phyloP scores from a whole-genome alignment of 164 flowering plant genomes.

The Annona cherimola region DNA sequence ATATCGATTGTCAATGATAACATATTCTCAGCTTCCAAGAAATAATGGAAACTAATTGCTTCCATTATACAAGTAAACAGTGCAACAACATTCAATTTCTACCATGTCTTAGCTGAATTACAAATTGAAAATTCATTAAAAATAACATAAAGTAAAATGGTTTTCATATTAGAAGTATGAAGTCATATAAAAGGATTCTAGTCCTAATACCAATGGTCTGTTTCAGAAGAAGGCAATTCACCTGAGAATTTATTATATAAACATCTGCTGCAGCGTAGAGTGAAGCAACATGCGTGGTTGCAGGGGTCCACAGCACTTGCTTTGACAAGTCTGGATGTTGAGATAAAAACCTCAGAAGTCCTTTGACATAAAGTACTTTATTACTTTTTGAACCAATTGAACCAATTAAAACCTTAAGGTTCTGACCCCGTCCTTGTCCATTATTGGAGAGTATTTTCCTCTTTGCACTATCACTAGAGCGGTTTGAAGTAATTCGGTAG shows the following conservation, averaged over 20 bases:
- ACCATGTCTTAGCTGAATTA: background rate
- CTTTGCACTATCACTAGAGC: constrained; percentile 8
- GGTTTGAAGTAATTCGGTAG: constrained; percentile 10
- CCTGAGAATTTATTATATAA: constrained; percentile 84
- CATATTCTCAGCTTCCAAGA: background rate
- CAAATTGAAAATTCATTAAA: background rate
- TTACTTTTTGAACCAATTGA: constrained; percentile 97
- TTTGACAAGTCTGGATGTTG: constrained; percentile 60
- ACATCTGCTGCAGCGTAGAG: constrained; percentile 97
- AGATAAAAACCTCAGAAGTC: constrained; percentile 51
- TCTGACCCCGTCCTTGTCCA: constrained; percentile 24
- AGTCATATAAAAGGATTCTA: background rate
- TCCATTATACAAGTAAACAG: background rate
- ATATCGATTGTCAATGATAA: background rate
- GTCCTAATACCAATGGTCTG: background rate
- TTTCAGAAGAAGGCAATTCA: constrained; percentile 15
- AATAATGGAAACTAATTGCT: background rate
- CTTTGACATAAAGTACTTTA: constrained; percentile 74
- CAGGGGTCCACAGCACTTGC: constrained; percentile 87
- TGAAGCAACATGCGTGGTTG: constrained; percentile 89
- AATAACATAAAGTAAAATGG: background rate
- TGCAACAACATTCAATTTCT: background rate
- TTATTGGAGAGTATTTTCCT: constrained; percentile 28
- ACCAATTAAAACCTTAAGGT: constrained; percentile 77
- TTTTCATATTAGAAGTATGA: background rate